phyloP scores from a whole-genome alignment of 345 rosid genomes.

The Lumnitzera littorea region DNA sequence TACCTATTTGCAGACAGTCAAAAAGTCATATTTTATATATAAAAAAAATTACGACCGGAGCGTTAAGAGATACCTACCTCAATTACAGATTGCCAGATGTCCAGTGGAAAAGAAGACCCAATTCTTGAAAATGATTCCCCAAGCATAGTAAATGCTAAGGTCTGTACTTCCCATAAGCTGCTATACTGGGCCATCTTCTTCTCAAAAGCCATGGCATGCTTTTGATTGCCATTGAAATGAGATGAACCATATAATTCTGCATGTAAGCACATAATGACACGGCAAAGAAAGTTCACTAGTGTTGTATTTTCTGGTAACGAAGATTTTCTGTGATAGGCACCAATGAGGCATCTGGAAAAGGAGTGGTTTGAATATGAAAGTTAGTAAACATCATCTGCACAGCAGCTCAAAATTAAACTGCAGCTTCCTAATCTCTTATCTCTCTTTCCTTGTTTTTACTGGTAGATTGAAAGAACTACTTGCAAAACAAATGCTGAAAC shows the following conservation, averaged over 20 bases:
- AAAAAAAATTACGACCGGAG: constrained; percentile 1
- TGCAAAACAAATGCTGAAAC: background rate
- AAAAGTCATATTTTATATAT: constrained; percentile 4
- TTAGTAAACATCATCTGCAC: background rate
- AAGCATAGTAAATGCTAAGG: constrained; percentile 52
- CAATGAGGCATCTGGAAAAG: constrained; percentile 39
- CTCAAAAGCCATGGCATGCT: constrained; percentile 28
- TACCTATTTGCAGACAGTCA: constrained; percentile 38
- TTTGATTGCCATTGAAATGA: constrained; percentile 23
- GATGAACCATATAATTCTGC: constrained; percentile 29
- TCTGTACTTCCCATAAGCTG: constrained; percentile 60
- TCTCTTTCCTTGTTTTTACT: too few species aligned
- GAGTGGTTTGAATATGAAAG: constrained; percentile 2
- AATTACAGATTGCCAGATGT: constrained; percentile 54
- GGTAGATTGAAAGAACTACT: too few species aligned
- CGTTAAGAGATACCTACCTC: constrained; percentile 34
- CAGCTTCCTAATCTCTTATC: too few species aligned
- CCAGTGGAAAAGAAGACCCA: constrained; percentile 47
- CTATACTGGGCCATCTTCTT: constrained; percentile 27
- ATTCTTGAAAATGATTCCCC: constrained; percentile 49
- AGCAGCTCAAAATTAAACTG: background rate
- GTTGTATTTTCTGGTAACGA: constrained; percentile 38
- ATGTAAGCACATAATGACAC: constrained; percentile 29
- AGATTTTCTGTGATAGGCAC: constrained; percentile 27
- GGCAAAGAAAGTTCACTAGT: constrained; percentile 62